Evolutionary conservation across 2,329 filamentous ascomycete species (phyloP), one percentile per base, ranked within the genome.

Genomic region (Colletotrichum orbiculare): DNA sequence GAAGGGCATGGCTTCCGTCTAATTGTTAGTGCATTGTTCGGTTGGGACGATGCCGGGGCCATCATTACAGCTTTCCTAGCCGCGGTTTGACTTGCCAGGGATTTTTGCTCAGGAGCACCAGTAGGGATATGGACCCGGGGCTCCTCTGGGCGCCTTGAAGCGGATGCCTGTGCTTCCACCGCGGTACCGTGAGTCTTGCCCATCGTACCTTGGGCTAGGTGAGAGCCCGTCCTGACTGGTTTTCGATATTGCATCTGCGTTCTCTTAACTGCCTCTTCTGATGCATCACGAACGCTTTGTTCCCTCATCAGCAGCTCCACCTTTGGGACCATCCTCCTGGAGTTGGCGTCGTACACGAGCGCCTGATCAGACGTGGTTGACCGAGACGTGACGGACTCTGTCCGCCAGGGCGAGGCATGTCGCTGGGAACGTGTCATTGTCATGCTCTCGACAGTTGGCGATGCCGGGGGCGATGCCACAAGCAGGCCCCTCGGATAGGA

Each of bases 281-380:
- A 73, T 13, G 76, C 69, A 15, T 82, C 76, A 33, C 76, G 72
- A 4, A 81, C 71, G 38, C 72, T 75, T 58, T 82, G 78, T 54
- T 85, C 81, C 48, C 76, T 76, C 54, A 74, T 81, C 68, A 79
- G 49, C 15, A 85, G 68, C 34, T 84, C 78, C 6, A 73, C 74
- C 56, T 76, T 82, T 3, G 84, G 81, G 4, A 90, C 80, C 81
- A 89, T 88, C 64, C 88, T 84, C 69, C 88, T 82, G 13, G 88
- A 89, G 69, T 90, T 89, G n/a, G 87, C 81, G 68, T 90, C 88
- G 70, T 89, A 88, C 50, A 91, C 84, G 73, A 91, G 70, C 38
- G 78, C 74, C 68, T 82, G 71, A 46, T 82, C 77, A 46, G 79
- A 73, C 6, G 67, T 60, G 2, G 68, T 64, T 15, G 71, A 68